Evolutionary conservation across 768 basidiomycete genomes (phyloP).

Genomic region (Leccinellum albellum): DNA sequence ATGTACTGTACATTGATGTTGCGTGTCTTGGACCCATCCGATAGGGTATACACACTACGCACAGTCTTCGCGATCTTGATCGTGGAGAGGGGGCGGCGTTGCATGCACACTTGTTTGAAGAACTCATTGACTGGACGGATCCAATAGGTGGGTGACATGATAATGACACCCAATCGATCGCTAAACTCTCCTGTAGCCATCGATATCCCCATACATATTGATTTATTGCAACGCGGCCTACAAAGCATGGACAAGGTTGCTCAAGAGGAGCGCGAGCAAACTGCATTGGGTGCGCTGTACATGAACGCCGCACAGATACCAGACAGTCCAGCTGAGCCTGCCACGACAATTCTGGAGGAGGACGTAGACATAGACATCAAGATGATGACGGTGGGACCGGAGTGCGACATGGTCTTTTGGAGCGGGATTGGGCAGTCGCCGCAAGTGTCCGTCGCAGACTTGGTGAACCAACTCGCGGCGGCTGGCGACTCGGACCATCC

Average conservation of each 20-base stretch:
- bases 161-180: slow-evolving; percentile 17
- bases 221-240: slow-evolving; percentile 53
- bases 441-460: slow-evolving; percentile 58
- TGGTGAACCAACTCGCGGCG: slow-evolving; percentile 61
- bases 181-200: slow-evolving; percentile 42
- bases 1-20: slow-evolving; percentile 51
- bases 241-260: slow-evolving; percentile 63
- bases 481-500: slow-evolving; percentile 40
- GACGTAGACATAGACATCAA: slow-evolving; percentile 61
- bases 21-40: slow-evolving; percentile 33
- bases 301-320: slow-evolving; percentile 69
- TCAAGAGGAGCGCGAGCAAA: slow-evolving; percentile 79
- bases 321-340: slow-evolving; percentile 71
- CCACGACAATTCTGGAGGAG: slow-evolving; percentile 57
- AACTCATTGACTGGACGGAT: slow-evolving; percentile 82
- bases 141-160: slow-evolving; percentile 61
- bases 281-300: slow-evolving; percentile 72
- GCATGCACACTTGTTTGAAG: slow-evolving; percentile 80
- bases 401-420: slow-evolving; percentile 68
- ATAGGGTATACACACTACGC: slow-evolving; percentile 69
- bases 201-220: slow-evolving; percentile 58
- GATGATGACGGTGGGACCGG: slow-evolving; percentile 66
- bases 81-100: slow-evolving; percentile 83
- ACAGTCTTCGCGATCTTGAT: slow-evolving; percentile 82
- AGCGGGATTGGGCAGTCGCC: slow-evolving; percentile 31